Conservation (phyloP, 2,329 filamentous ascomycete species). For the Exophiala calicioides region DNA sequence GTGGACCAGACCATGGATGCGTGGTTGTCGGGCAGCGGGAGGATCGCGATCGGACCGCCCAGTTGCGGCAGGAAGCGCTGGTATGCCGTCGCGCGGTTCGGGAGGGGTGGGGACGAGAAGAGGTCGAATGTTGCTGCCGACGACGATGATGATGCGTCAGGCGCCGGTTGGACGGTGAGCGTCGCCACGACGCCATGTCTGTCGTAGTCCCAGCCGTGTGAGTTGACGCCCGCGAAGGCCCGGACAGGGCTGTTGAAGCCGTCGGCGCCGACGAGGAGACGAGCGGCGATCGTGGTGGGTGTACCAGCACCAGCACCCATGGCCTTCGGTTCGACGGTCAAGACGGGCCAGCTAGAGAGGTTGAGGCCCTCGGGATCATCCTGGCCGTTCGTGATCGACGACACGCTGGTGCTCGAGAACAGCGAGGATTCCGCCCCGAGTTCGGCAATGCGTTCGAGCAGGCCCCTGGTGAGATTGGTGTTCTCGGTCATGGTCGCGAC, state of each 20-base stretch:
- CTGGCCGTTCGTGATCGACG: conserved; percentile 74
- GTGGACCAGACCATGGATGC: conserved; percentile 95
- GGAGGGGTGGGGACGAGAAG: conserved; percentile 24
- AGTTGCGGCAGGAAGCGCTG: conserved; percentile 87
- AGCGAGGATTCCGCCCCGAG: conserved; percentile 61
- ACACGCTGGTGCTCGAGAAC: conserved; percentile 75
- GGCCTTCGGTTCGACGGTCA: conserved; percentile 65
- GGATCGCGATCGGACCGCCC: conserved; percentile 79
- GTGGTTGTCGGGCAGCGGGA: conserved; percentile 80
- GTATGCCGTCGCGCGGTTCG: conserved; percentile 66
- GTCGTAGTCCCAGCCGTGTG: conserved; percentile 89
- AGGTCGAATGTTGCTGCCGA: conserved; percentile 44
- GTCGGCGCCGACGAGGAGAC: conserved; percentile 88
- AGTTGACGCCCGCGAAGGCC: conserved; percentile 80
- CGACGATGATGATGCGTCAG: conserved; percentile 3
- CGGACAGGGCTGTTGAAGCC: conserved; percentile 93
- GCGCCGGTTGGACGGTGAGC: conserved; percentile 64
- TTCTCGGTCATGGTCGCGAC: conserved; percentile 99
- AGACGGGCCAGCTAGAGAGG: conserved; percentile 81
- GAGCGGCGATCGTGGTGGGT: conserved; percentile 66
- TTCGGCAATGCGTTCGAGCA: conserved; percentile 71
- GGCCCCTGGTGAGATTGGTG: conserved; percentile 76
- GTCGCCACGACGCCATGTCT: conserved; percentile 91
- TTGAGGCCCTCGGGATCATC: conserved; percentile 68
- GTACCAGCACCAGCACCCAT: too few relatives aligned